Evolutionary conservation across 768 basidiomycete species (phyloP), one percentile per base, ranked within the genome.

Genomic region (Exidia glandulosa): DNA sequence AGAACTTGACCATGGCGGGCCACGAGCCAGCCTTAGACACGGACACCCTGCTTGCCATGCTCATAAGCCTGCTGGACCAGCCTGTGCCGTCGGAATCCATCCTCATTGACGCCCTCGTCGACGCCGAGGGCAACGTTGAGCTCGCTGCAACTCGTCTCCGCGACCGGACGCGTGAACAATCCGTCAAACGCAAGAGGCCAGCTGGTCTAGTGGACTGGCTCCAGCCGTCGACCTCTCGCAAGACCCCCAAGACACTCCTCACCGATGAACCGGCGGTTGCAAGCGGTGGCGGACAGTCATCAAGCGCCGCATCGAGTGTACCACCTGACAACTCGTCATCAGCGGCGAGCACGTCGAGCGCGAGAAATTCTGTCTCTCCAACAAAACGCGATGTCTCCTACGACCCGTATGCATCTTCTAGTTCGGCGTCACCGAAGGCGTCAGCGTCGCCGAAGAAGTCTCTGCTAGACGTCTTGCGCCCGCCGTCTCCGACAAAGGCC

Each of bases 1-100:
- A 19, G 10, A 45, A 57, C n/a, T n/a, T n/a, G n/a, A n/a, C n/a
- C n/a, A n/a, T n/a, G n/a, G n/a, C n/a, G n/a, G n/a, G n/a, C n/a
- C n/a, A n/a, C n/a, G n/a, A n/a, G n/a, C n/a, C n/a, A n/a, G n/a
- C n/a, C n/a, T 16, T 41, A 23, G 86, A 88, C 70, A 90, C 86
- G 0, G 88, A 90, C 32, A 81, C 75, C 6, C 75, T 89, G 33
- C 73, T 90, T 47, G 86, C 81, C 10, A 72, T 88, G 60, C 80
- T 88, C n/a, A 72, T 75, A 16, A 88, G 86, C 67, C 72, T 87
- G 14, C 69, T 88, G 16, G 59, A 70, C 61, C 54, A 63, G 41
- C 68, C 68, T 58, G 62, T 63, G 14, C 70, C 74, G 3, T 69
- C 73, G 32, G 75, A 77, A 47, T 70, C 72, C 25, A 64, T 68